Percentiles rank a stretch among this genome's conserved stretches.
phyloP scores from a whole-genome alignment of 805 yeast genomes.

The Yarrowia sp. region DNA sequence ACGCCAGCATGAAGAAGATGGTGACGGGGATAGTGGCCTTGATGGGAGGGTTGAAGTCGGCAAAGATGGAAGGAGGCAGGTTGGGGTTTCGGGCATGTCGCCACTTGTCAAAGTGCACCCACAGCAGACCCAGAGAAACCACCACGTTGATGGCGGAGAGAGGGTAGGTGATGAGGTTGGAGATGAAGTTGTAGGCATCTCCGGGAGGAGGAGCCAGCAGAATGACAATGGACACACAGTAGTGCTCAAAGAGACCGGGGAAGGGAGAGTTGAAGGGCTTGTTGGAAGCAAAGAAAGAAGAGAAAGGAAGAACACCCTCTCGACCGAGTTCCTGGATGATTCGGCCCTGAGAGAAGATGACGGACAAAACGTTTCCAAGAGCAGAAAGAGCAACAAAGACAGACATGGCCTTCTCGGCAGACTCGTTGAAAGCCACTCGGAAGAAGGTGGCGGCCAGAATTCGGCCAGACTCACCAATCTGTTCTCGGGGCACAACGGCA shows the following conservation, averaged over 20 bases:
- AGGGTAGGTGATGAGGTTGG: constrained; percentile 79
- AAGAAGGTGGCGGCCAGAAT: constrained; percentile 76
- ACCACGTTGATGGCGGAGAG: constrained; percentile 69
- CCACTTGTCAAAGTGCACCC: constrained; percentile 53
- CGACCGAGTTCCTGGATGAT: constrained; percentile 77
- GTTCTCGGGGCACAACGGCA: constrained; percentile 46
- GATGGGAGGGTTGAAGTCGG: constrained; percentile 69
- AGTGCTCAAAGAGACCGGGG: constrained; percentile 72
- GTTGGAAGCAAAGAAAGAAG: constrained; percentile 65
- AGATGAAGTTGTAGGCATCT: constrained; percentile 78
- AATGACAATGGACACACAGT: constrained; percentile 69
- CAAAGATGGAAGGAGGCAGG: constrained; percentile 30
- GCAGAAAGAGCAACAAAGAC: constrained; percentile 81
- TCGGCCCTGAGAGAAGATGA: constrained; percentile 78
- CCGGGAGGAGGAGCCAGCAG: constrained; percentile 83
- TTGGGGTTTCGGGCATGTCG: constrained; percentile 18
- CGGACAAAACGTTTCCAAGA: constrained; percentile 77
- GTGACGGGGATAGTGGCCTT: constrained; percentile 63
- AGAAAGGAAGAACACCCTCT: constrained; percentile 76
- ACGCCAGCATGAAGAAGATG: constrained; percentile 60
- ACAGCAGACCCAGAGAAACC: constrained; percentile 62
- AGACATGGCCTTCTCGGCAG: constrained; percentile 69
- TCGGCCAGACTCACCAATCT: constrained; percentile 56
- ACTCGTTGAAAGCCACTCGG: constrained; percentile 63
- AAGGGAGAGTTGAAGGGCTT: constrained; percentile 73